Evolutionary conservation across 2,329 filamentous ascomycete genomes (phyloP).

Genomic region (Ophiostoma australiae): DNA sequence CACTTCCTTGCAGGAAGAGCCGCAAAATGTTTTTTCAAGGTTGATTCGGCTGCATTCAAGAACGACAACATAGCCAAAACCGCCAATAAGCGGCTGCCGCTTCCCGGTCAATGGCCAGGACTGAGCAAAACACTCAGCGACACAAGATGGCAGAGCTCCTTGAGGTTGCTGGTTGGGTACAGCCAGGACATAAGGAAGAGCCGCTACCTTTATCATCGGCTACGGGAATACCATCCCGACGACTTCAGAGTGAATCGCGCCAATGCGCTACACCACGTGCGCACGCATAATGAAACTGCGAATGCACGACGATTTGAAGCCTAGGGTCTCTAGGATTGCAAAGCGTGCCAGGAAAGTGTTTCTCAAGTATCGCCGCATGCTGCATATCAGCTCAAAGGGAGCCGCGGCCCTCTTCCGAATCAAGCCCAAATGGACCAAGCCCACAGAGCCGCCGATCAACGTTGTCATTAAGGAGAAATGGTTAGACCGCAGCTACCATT

Average conservation of each 20-base stretch:
- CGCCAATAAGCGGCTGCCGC: background rate
- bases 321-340: background rate
- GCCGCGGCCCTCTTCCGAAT: background rate
- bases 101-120: background rate
- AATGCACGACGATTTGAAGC: background rate
- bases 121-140: background rate
- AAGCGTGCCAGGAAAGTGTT: background rate
- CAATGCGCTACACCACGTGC: background rate
- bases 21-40: background rate
- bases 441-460: background rate
- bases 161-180: background rate
- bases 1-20: background rate
- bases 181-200: too few relatives aligned
- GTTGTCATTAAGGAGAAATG: background rate
- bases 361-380: slow-evolving; percentile 5
- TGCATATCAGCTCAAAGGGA: background rate
- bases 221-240: background rate
- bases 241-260: background rate
- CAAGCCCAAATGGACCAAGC: background rate
- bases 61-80: background rate
- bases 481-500: background rate
- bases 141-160: background rate
- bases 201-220: background rate
- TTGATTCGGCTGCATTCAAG: background rate
- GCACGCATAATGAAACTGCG: background rate